Evolutionary conservation across 768 basidiomycete species (phyloP).

Genomic region (Auricularia heimuer): DNA sequence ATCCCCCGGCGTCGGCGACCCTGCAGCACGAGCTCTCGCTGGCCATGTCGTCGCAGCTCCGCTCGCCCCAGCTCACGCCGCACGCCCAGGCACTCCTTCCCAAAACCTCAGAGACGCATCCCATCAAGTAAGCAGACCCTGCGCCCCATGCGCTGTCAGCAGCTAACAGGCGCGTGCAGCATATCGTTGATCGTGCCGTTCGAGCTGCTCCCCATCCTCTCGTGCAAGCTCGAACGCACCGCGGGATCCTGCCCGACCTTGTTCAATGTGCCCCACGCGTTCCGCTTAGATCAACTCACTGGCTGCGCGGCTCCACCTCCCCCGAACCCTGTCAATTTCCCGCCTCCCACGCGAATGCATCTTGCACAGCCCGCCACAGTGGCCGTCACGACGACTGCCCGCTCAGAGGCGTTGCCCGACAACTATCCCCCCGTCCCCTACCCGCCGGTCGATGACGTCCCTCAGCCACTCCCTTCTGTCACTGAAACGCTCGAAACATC

Average conservation of each 20-base stretch:
- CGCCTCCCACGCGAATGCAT: slow-evolving; percentile 7
- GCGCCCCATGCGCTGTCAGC: slow-evolving; percentile 14
- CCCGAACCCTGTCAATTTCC: slow-evolving; percentile 12
- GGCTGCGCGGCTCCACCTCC: slow-evolving; percentile 10
- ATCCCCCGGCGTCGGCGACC: slow-evolving; percentile 13
- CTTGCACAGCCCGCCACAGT: not conserved
- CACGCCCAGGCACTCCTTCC: slow-evolving; percentile 20
- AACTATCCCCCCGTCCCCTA: slow-evolving; percentile 1
- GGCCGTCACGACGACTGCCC: not conserved
- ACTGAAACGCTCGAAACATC: not conserved
- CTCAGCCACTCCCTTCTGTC: not conserved
- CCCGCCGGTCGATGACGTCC: not conserved
- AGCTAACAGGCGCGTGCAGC: slow-evolving; percentile 21
- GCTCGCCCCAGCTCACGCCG: slow-evolving; percentile 9
- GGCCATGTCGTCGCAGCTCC: slow-evolving; percentile 41
- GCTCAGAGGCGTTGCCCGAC: not conserved
- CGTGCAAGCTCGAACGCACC: slow-evolving; percentile 32
- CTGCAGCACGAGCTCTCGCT: slow-evolving; percentile 42
- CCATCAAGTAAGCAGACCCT: slow-evolving; percentile 51
- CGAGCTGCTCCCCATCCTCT: slow-evolving; percentile 44
- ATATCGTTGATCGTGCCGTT: slow-evolving; percentile 57
- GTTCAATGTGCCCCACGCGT: slow-evolving; percentile 35
- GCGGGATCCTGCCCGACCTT: slow-evolving; percentile 30
- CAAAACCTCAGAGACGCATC: slow-evolving; percentile 73
- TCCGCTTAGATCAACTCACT: slow-evolving; percentile 31